Base-by-base conservation (phyloP, 2,329 filamentous ascomycete genomes). In the Stylonectria norvegica region DNA sequence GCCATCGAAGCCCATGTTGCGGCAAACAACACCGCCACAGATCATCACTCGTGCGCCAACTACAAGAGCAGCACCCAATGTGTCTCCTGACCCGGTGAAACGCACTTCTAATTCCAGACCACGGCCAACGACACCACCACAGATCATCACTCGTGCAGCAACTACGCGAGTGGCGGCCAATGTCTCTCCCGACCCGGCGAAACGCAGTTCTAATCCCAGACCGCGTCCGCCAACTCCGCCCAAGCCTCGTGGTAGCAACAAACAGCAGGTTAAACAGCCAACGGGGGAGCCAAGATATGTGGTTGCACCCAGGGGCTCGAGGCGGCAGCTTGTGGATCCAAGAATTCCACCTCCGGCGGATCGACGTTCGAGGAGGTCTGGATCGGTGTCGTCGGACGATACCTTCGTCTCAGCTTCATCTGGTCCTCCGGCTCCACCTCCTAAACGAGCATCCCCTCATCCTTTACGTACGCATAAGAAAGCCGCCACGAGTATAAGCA, bases 331-430 rank as follows among this genome's bases (percentile, higher is more conserved):
- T 7, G 36, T 41, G 27, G 43, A 30, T 22, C 41, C 36, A 28
- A 48, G 36, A 34, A 19, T 38, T 17, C 45, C 44, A 22, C 46
- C 38, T 8, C 42, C 38, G 12, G 34, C 35, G 15, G 40, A 42
- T n/a, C 35, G 38, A 34, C 48, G 52, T 4, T 47, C 52, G n/a
- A 45, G 45, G 14, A 49, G 49, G 11, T 42, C 55, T 8, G 47
- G 44, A 12, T 67, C 68, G 3, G 55, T 50, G 5, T 70, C 67
- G 4, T 73, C 71, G 3, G 55, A 71, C 45, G 71, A 74, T 38
- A 72, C 67, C 1, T 75, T 75, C 47, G 69, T 61, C 11, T 62
- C 59, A 53, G 67, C 64, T 20, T 68, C 66, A 3, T 69, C 66
- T 16, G 55, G 51, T 7, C 62, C 60, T 36, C 61, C 65, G 15